Percentiles rank a stretch among this genome's conserved stretches.
These are phyloP conservation scores for Penicillium psychrosexuale DNA, from an alignment of 2,329 filamentous ascomycete species.

Conservation along the genomic window DNA sequence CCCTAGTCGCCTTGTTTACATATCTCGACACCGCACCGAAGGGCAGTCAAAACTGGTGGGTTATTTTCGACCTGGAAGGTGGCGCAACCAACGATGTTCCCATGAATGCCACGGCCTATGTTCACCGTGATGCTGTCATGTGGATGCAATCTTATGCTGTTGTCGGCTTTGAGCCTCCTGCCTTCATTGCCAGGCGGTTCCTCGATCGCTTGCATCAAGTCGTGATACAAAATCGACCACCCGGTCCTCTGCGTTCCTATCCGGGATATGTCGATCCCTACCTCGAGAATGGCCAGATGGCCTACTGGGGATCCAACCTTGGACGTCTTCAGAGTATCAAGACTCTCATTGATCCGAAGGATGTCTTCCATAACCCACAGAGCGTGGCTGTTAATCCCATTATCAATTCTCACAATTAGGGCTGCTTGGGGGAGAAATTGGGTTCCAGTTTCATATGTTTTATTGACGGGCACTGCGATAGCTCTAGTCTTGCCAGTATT, in stretches of 20 bases:
- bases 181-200: slow-evolving; percentile 50
- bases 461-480: neutral
- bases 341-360: slow-evolving; percentile 50
- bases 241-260: slow-evolving; percentile 52
- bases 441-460: neutral
- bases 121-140: slow-evolving; percentile 62
- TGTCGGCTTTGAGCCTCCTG: slow-evolving; percentile 40
- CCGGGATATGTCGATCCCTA: slow-evolving; percentile 61
- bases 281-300: slow-evolving; percentile 46
- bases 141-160: slow-evolving; percentile 63
- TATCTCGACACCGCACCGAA: slow-evolving; percentile 52
- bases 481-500: neutral
- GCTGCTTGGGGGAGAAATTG: neutral
- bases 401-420: neutral
- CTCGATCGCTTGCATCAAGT: slow-evolving; percentile 51
- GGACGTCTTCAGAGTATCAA: slow-evolving; percentile 51
- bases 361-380: slow-evolving; percentile 60
- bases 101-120: slow-evolving; percentile 57
- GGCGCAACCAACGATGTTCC: slow-evolving; percentile 59
- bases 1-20: slow-evolving; percentile 51
- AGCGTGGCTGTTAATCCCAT: slow-evolving; percentile 31
- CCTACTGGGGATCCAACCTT: slow-evolving; percentile 58
- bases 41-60: slow-evolving; percentile 57
- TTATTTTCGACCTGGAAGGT: slow-evolving; percentile 62
- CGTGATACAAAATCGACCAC: slow-evolving; percentile 30